phyloP scores from a whole-genome alignment of 2,329 filamentous ascomycete species.

The Albophoma yamanashiensis region DNA sequence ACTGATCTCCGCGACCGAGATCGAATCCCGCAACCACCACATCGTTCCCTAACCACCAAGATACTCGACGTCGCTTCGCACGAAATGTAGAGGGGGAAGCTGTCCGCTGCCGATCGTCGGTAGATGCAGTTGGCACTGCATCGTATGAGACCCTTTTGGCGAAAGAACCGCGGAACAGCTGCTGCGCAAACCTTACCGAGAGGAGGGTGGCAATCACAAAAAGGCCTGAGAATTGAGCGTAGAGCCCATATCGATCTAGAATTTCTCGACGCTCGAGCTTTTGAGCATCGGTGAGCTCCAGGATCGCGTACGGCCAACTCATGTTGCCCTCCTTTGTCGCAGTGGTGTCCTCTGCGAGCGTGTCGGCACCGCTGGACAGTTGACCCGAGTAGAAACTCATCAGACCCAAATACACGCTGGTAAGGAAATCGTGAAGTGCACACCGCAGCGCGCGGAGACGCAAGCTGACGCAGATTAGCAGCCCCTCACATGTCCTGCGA shows the following conservation, averaged over 20 bases:
- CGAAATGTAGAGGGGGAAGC: not conserved
- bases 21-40: not conserved
- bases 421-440: not conserved
- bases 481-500: not conserved
- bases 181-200: not conserved
- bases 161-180: not conserved
- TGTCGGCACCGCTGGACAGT: not conserved
- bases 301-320: not conserved
- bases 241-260: not conserved
- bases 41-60: not conserved
- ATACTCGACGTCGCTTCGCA: not conserved
- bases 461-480: not conserved
- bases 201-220: not conserved
- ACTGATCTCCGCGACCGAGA: not conserved
- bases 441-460: not conserved
- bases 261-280: not conserved
- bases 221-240: not conserved
- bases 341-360: not conserved
- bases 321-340: not conserved
- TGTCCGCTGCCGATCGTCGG: not conserved
- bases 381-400: not conserved
- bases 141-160: not conserved
- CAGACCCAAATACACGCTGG: not conserved
- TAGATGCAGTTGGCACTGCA: not conserved
- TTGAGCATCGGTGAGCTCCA: not conserved